Evolutionary conservation across 2,329 filamentous ascomycete species (phyloP), one percentile per base, ranked within the genome.

Genomic region (Cercospora sesami): DNA sequence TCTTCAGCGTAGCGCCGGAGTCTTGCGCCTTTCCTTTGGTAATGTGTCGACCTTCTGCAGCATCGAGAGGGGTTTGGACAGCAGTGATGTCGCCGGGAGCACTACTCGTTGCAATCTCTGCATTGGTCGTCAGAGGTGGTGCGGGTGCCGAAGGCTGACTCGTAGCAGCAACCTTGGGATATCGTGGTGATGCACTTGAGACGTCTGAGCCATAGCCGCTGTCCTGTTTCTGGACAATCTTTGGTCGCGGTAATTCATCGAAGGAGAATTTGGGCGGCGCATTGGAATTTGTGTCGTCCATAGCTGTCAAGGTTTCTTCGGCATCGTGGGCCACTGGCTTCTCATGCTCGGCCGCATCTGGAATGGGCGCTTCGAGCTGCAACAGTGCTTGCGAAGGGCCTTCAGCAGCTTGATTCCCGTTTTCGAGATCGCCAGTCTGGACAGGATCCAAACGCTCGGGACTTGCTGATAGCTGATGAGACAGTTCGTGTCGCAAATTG

Each of bases 151-250:
- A 57, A 28, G 8, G 23, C 33, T 48, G 58, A 12, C 23, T 48
- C 23, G 3, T 31, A n/a, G n/a, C 51, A 28, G 9, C 31, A 23
- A 23, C 45, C 28, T 51, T 64, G n/a, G 23, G 12, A 12, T 30
- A 55, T 26, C 36, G 33, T 1, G 30, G 23, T 28, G 48, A 21
- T 26, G 51, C 62, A n/a, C 59, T 67, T 2, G 76, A 74, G 4
- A 69, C 68, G 63, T 78, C 75, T 7, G 78, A 79, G 36, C 72
- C 75, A 62, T 79, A 79, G 18, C 78, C 77, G 64, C 78, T 79
- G 65, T 79, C 78, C 14, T 67, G 67, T 60, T 76, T 74, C 33
- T 60, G 66, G 18, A 67, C 62, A 57, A 61, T 64, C n/a, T 57
- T 62, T 45, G 68, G 58, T 51, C 57, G 51, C 16, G n/a, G 53